Percentiles rank a stretch among this genome's conserved stretches.
Conservation (phyloP, 768 basidiomycete species). For the Thelephora ganbajun region DNA sequence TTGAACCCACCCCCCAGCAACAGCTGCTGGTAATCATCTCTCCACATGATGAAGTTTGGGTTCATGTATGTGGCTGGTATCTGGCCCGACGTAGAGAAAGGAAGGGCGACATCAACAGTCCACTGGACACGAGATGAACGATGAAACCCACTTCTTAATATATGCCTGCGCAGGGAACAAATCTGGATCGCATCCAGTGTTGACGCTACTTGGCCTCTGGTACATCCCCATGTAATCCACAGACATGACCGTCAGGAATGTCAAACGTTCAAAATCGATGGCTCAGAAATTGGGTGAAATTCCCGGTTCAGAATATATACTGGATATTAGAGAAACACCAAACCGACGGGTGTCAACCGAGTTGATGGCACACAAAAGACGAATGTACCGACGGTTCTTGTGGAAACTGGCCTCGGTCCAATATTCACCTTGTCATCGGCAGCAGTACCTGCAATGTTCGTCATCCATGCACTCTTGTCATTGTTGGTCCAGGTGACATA, state of each 20-base stretch:
- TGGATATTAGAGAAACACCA: conserved; percentile 7
- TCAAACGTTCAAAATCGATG: conserved; percentile 38
- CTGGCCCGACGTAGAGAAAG: conserved; percentile 16
- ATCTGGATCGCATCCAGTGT: conserved; percentile 56
- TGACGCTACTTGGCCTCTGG: conserved; percentile 32
- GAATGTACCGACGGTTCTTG: conserved; percentile 27
- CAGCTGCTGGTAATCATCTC: conserved; percentile 26
- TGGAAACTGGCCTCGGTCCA: conserved; percentile 21
- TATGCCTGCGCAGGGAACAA: conserved; percentile 65
- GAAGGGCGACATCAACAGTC: not conserved
- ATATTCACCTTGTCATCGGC: conserved; percentile 20
- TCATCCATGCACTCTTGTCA: conserved; percentile 23
- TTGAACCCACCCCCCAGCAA: conserved; percentile 38
- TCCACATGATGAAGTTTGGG: conserved; percentile 38
- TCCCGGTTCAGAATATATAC: conserved; percentile 44
- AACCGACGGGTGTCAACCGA: not conserved
- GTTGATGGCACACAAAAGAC: too few relatives aligned
- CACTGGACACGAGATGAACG: not conserved
- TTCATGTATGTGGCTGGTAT: conserved; percentile 62
- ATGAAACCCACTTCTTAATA: conserved; percentile 46
- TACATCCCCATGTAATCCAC: conserved; percentile 80
- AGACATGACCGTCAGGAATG: conserved; percentile 44
- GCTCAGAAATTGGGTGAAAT: conserved; percentile 45
- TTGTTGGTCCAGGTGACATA: conserved; percentile 32
- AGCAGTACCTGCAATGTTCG: conserved; percentile 21